phyloP scores from a whole-genome alignment of 306 rosid genomes.

The Cicer yamashitae region DNA sequence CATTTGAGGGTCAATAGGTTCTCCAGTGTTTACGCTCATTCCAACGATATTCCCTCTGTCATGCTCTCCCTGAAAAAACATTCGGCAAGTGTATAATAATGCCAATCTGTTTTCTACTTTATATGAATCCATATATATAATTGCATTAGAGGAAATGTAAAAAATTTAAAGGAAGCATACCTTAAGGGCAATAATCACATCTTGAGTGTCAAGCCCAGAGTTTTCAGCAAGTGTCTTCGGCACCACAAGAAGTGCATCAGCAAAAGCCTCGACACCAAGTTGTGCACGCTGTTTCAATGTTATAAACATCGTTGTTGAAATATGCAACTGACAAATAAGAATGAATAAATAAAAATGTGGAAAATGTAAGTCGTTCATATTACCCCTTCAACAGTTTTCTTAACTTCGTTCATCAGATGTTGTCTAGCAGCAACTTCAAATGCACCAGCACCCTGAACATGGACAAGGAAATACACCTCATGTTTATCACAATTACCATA shows the following conservation, averaged over 20 bases:
- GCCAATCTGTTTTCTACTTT: not conserved
- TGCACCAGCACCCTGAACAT: conserved; percentile 90
- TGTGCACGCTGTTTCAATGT: conserved; percentile 85
- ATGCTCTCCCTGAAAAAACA: conserved; percentile 84
- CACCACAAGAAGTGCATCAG: conserved; percentile 95
- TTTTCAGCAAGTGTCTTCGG: conserved; percentile 98
- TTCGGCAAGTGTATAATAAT: conserved; percentile 14
- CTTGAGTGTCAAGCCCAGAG: conserved; percentile 95
- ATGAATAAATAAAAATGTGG: not conserved
- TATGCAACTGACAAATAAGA: not conserved
- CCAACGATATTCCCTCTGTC: conserved; percentile 85
- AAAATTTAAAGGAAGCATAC: conserved; percentile 46
- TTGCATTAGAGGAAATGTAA: not conserved
- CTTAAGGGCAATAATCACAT: conserved; percentile 83
- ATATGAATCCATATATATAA: not conserved
- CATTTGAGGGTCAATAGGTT: conserved; percentile 87
- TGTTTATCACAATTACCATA: conserved; percentile 41
- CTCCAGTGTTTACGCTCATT: conserved; percentile 85
- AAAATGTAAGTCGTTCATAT: conserved; percentile 12
- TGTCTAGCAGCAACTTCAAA: conserved; percentile 99
- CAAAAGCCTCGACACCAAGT: conserved; percentile 96
- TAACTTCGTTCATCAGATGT: conserved; percentile 77
- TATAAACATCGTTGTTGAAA: conserved; percentile 32
- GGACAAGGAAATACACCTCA: conserved; percentile 32
- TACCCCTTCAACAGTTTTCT: conserved; percentile 98